Evolutionary conservation across 129 eudicot genomes (phyloP), one percentile per base, ranked within the genome.

Genomic region (Chrysanthemum seticuspe): DNA sequence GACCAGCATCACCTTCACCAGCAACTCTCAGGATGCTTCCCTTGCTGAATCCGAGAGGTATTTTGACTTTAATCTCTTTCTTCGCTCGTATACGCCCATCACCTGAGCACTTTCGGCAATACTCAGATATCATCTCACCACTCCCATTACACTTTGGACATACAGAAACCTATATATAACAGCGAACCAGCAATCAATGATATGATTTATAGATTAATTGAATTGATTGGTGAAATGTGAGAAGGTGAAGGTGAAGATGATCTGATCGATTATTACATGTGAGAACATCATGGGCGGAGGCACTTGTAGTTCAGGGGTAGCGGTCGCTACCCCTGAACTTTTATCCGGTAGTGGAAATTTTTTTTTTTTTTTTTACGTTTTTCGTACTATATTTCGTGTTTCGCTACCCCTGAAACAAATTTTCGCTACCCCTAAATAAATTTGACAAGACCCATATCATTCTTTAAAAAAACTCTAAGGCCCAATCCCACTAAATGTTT

Each of bases 1-100:
- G 93, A 68, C 97, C 99, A 25, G 99, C 96, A 90, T 94, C 99
- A 82, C 99, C 99, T 84, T 94, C 99, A 68, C 97, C 96, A 44
- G 96, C 78, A 66, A 94, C 99, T 82, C 97, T 86, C 11, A 94
- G 86, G 69, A 94, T 86, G 65, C 99, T 94, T 54, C 99, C 99
- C 59, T 86, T 90, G 80, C 86, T 84, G 29, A 94, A 97, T 68
- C 99, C 99, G 10, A 97, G 91, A 50, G 99, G 99, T 77, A 94
- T 85, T 85, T 94, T 94, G 76, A 94, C 89, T 85, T 88, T 94
- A 56, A 94, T 88, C 79, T 90, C 97, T 74, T 88, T 94, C 76
- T 81, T 94, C 65, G 90, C 91, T 25, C 93, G 88, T 58, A 94
- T 61, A 18, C 97, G 86, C 18, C 99, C 99, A 78, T 86, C 93